Evolutionary conservation across 2,329 filamentous ascomycete genomes (phyloP).

Genomic region (Verticillium nubilum): DNA sequence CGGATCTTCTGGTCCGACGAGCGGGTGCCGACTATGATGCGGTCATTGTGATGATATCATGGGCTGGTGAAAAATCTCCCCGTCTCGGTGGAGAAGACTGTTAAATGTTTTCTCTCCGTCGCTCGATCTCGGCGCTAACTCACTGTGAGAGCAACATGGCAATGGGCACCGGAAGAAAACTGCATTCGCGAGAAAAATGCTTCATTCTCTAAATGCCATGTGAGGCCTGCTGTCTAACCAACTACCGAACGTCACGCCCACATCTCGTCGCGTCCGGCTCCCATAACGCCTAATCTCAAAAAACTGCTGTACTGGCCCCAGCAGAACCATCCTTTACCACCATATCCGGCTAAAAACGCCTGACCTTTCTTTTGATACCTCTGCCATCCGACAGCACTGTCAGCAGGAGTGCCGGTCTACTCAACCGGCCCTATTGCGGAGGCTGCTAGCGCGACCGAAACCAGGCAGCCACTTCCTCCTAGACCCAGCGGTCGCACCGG

Average conservation of each 20-base stretch:
- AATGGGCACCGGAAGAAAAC: too few relatives aligned
- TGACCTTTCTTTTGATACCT: neutral
- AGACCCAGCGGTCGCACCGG: neutral
- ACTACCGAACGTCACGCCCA: neutral
- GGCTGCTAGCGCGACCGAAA: slow-evolving; percentile 23
- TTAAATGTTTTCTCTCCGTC: too few relatives aligned
- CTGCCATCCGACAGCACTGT: neutral
- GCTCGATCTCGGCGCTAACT: too few relatives aligned
- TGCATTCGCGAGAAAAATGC: too few relatives aligned
- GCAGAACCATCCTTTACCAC: neutral
- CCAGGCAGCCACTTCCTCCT: slow-evolving; percentile 24
- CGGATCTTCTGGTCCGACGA: too few relatives aligned
- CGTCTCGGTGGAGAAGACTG: too few relatives aligned
- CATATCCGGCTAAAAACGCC: neutral
- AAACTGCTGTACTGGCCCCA: neutral
- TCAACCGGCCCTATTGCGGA: slow-evolving; percentile 14
- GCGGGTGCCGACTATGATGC: too few relatives aligned
- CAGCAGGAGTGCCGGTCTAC: neutral
- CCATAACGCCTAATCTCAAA: neutral
- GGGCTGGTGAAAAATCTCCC: too few relatives aligned
- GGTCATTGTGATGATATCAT: too few relatives aligned
- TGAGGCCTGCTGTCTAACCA: neutral
- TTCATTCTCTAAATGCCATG: neutral
- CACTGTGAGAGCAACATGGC: too few relatives aligned
- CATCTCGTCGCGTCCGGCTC: neutral